These are phyloP conservation scores for Forsythia suspensa DNA, from an alignment of 257 asterid species.

Conservation along the genomic window DNA sequence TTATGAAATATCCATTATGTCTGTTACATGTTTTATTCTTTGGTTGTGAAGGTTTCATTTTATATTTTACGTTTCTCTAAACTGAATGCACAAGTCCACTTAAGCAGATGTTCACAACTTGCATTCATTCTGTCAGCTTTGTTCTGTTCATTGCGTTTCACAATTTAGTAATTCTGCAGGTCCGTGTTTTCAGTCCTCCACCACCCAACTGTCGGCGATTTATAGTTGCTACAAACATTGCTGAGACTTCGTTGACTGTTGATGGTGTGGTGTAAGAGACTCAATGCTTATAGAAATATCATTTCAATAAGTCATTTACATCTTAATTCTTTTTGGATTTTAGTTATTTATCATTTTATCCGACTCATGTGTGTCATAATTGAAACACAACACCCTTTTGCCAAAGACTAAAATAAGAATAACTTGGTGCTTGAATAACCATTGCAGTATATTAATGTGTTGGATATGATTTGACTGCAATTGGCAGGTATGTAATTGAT, in stretches of 20 bases:
- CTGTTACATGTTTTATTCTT: background rate
- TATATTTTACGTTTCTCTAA: slow-evolving; percentile 20
- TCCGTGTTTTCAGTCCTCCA: slow-evolving; percentile 86
- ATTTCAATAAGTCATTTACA: background rate
- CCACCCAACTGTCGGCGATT: slow-evolving; percentile 90
- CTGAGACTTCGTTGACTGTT: slow-evolving; percentile 97
- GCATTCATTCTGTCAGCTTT: background rate
- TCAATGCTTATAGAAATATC: slow-evolving; percentile 20
- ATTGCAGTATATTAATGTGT: background rate
- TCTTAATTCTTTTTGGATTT: background rate
- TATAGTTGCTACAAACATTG: slow-evolving; percentile 92
- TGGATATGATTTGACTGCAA: slow-evolving; percentile 14
- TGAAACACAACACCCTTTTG: background rate
- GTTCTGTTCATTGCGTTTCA: slow-evolving; percentile 15
- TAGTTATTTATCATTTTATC: background rate
- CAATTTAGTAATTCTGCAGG: slow-evolving; percentile 48
- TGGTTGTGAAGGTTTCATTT: slow-evolving; percentile 4
- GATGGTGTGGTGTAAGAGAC: slow-evolving; percentile 96
- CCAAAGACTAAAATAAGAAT: background rate
- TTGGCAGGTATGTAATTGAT: slow-evolving; percentile 82
- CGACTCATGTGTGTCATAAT: background rate
- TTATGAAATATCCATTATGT: background rate
- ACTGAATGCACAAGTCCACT: background rate
- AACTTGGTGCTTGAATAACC: background rate
- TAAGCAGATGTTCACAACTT: background rate